Evolutionary conservation across 495 filamentous ascomycete genomes (phyloP).

Genomic region (Sordaria brevicollis): DNA sequence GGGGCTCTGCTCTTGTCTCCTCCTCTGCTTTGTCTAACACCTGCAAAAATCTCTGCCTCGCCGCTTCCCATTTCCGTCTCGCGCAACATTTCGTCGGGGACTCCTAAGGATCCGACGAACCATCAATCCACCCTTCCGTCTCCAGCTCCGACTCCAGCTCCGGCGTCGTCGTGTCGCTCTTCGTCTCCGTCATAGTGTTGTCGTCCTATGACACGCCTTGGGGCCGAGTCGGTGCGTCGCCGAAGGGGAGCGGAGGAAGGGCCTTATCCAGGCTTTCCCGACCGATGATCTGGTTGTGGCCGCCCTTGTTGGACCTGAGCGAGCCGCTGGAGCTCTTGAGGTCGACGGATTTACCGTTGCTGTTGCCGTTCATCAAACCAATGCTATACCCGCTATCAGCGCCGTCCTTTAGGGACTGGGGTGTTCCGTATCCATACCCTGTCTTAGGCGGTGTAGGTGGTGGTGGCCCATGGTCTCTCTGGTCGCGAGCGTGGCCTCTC

Average conservation of each 20-base stretch:
- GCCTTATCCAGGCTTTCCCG: conserved; percentile 44
- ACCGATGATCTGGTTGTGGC: conserved; percentile 19
- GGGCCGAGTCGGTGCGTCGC: background rate
- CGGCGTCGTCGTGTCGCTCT: background rate
- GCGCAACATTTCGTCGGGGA: background rate
- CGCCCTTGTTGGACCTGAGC: conserved; percentile 15
- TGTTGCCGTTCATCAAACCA: background rate
- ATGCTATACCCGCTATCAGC: conserved; percentile 29
- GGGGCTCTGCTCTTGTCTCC: background rate
- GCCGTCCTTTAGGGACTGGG: conserved; percentile 24
- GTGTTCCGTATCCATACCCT: conserved; percentile 14
- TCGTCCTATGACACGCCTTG: conserved; percentile 14
- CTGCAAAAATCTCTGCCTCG: background rate
- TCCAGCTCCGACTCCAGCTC: conserved; percentile 9
- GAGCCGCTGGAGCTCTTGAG: conserved; percentile 17
- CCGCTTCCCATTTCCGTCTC: background rate
- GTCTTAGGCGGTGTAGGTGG: conserved; percentile 37
- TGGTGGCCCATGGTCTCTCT: conserved; percentile 19
- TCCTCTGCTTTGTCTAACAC: background rate
- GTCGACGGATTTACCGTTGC: conserved; percentile 4
- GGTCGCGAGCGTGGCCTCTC: conserved; percentile 25
- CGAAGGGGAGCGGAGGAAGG: conserved; percentile 41
- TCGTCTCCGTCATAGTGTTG: background rate
- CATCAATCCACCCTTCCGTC: too few relatives aligned
- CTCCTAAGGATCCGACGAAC: conserved; percentile 9